Evolutionary conservation across 225 moss, liverwort and hornwort species (phyloP), one percentile per base, ranked within the genome.

Genomic region (Pleurozium schreberi): DNA sequence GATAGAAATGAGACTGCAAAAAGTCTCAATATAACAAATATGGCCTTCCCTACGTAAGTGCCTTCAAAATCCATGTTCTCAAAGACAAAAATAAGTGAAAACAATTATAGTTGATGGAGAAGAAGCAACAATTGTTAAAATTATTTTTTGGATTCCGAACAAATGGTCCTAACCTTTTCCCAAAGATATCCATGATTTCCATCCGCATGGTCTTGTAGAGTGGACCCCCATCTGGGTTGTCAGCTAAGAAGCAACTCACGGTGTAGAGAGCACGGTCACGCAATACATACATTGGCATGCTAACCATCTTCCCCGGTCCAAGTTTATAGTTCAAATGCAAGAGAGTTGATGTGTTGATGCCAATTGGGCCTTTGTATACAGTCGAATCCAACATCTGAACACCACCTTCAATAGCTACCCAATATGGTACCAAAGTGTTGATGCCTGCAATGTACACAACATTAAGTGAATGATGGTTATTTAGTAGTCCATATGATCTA

Each of bases 191-290:
- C 27, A 90, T 60, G 42, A 92, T 82, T 13, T 80, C 89, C 17
- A 91, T 81, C 5, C 90, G 91, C 81, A 98, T 82, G 23, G 91
- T 74, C 66, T 98, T 98, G 66, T 59, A 91, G 1, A 96, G 73
- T 2, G 98, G 98, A 10, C 98, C 98, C 0, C 98, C 98, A 25
- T 98, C 98, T 3, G 98, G 98, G 57, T 98, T 98, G 88, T 98
- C 98, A 7, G 95, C 98, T 6, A 97, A 63, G 61, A 85, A 91
- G 42, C 96, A 94, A 18, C 89, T 87, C 28, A 98, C 86, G 7
- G 93, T 91, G 82, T 98, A 98, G 30, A 94, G 87, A 6, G 93
- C 98, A 7, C 95, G 96, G 11, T 93, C 88, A 0, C 98, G 96
- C 45, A 96, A 91, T 2, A 91, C 94, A 17, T 93, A 93, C 59